Evolutionary conservation across 495 filamentous ascomycete genomes (phyloP).

Genomic region (Staphylotrichum tortipilum): DNA sequence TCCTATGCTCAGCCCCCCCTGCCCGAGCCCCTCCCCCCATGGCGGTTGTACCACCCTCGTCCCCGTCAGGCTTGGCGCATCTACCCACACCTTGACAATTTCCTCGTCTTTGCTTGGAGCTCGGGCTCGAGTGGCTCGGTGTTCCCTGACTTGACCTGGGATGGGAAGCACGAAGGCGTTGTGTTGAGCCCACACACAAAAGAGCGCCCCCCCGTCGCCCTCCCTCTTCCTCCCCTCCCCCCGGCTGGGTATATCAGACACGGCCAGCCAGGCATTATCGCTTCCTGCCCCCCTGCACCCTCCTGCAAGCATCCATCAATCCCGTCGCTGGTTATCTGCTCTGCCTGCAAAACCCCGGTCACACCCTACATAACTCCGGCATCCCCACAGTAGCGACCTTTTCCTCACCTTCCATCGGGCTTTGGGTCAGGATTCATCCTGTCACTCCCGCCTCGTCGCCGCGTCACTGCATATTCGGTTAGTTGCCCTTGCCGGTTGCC

Average conservation of each 20-base stretch:
- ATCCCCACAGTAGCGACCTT: constrained; percentile 8
- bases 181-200: not conserved
- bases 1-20: too few species aligned
- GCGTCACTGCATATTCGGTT: constrained; percentile 12
- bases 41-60: constrained; percentile 27
- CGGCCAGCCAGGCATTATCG: constrained; percentile 1
- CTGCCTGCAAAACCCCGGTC: constrained; percentile 1
- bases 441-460: constrained; percentile 3
- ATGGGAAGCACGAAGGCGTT: not conserved
- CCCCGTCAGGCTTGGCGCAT: constrained; percentile 33
- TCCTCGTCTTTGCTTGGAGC: constrained; percentile 20
- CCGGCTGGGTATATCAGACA: constrained; percentile 3
- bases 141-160: constrained; percentile 4
- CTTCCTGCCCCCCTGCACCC: not conserved
- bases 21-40: not conserved
- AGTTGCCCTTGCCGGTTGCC: constrained; percentile 7
- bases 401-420: not conserved
- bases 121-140: constrained; percentile 11
- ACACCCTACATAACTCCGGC: constrained; percentile 3
- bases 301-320: constrained; percentile 4
- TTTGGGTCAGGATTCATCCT: constrained; percentile 8
- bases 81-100: constrained; percentile 28
- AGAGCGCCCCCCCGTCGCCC: not conserved
- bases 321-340: not conserved
- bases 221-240: too few species aligned